Evolutionary conservation across 2,329 filamentous ascomycete genomes (phyloP).

Genomic region (Hypocreales sp.): DNA sequence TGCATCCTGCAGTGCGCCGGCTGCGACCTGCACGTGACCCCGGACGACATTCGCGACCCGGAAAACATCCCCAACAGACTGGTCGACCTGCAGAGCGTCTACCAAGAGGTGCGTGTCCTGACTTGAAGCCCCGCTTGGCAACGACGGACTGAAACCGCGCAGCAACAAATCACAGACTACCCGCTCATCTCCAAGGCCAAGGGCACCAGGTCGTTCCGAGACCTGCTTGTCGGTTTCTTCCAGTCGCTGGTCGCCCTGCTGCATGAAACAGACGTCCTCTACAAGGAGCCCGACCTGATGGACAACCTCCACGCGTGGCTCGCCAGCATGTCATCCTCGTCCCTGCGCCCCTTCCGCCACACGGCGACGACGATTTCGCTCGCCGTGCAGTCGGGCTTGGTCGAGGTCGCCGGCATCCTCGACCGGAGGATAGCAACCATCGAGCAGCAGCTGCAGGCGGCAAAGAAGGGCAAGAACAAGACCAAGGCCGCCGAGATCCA

Average conservation of each 20-base stretch:
- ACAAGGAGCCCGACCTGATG: slow-evolving; percentile 60
- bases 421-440: slow-evolving; percentile 59
- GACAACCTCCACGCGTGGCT: slow-evolving; percentile 88
- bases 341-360: slow-evolving; percentile 80
- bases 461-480: slow-evolving; percentile 63
- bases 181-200: slow-evolving; percentile 75
- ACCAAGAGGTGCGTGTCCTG: slow-evolving; percentile 50
- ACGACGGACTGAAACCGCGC: slow-evolving; percentile 10
- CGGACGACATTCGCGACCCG: slow-evolving; percentile 75
- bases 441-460: slow-evolving; percentile 63
- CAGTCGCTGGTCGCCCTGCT: slow-evolving; percentile 59
- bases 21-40: slow-evolving; percentile 62
- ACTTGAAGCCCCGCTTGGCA: not conserved
- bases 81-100: slow-evolving; percentile 74
- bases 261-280: slow-evolving; percentile 69
- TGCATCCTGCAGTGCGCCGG: slow-evolving; percentile 59
- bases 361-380: slow-evolving; percentile 79
- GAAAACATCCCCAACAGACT: slow-evolving; percentile 72
- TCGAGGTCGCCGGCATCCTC: slow-evolving; percentile 54
- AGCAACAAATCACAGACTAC: slow-evolving; percentile 76
- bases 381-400: slow-evolving; percentile 64
- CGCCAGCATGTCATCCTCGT: slow-evolving; percentile 76
- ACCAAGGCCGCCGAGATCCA: slow-evolving; percentile 60
- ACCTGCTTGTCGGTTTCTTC: slow-evolving; percentile 67
- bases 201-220: slow-evolving; percentile 61